Evolutionary conservation across 2,329 filamentous ascomycete species (phyloP).

Genomic region (Triangularia setosa): DNA sequence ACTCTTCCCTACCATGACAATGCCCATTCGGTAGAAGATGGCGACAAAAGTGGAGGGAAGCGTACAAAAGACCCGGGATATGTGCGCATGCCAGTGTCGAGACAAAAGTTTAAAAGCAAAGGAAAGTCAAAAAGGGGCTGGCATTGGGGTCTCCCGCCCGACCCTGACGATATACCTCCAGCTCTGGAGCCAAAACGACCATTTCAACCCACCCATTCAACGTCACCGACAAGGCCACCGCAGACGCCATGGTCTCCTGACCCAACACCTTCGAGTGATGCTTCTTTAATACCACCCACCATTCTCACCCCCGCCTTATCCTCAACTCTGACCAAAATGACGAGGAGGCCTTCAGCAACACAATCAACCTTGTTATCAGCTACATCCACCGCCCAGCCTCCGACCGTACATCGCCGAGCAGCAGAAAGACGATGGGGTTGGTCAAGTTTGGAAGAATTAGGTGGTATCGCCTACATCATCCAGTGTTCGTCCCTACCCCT

Average conservation of each 20-base stretch:
- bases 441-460: slow-evolving; percentile 23
- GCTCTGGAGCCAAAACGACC: neutral
- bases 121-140: slow-evolving; percentile 14
- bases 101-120: slow-evolving; percentile 24
- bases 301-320: neutral
- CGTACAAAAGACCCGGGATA: slow-evolving; percentile 15
- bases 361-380: neutral
- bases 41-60: neutral
- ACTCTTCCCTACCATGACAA: neutral
- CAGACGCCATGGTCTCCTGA: neutral
- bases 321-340: neutral
- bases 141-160: slow-evolving; percentile 18
- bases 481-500: slow-evolving; percentile 27
- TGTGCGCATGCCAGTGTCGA: slow-evolving; percentile 23
- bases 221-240: neutral
- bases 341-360: neutral
- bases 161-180: neutral
- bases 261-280: neutral
- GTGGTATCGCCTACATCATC: slow-evolving; percentile 34
- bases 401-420: neutral
- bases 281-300: neutral
- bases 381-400: neutral
- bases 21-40: neutral
- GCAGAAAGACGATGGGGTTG: slow-evolving; percentile 23
- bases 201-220: neutral